These are phyloP conservation scores for Pythium insidiosum DNA, from an alignment of 352 stramenopile species.

Conservation along the genomic window DNA sequence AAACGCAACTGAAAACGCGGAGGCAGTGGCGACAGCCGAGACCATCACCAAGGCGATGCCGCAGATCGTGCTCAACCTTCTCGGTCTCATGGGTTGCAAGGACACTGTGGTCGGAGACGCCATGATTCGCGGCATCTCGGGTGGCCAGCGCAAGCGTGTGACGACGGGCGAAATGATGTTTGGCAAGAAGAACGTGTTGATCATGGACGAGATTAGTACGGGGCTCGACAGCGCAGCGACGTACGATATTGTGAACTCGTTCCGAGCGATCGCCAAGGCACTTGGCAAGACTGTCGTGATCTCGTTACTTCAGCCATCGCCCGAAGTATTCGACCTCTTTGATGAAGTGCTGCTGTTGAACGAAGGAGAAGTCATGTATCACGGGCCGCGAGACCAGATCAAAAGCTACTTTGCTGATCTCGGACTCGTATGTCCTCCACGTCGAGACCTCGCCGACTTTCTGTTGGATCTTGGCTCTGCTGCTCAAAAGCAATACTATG, in stretches of 20 bases:
- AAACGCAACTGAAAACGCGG: slow-evolving; percentile 19
- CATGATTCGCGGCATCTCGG: slow-evolving; percentile 34
- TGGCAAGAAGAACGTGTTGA: slow-evolving; percentile 31
- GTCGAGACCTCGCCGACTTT: slow-evolving; percentile 42
- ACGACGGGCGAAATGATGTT: slow-evolving; percentile 67
- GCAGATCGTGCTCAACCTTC: slow-evolving; percentile 6
- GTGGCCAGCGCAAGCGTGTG: slow-evolving; percentile 39
- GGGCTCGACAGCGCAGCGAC: slow-evolving; percentile 86
- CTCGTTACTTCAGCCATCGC: slow-evolving; percentile 41
- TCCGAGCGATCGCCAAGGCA: slow-evolving; percentile 30
- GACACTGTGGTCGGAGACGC: slow-evolving; percentile 44
- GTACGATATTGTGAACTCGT: slow-evolving; percentile 80
- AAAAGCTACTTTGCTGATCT: slow-evolving; percentile 30
- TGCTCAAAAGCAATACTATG: slow-evolving; percentile 28
- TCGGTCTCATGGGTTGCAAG: slow-evolving; percentile 22
- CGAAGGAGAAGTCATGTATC: slow-evolving; percentile 54
- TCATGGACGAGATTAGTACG: slow-evolving; percentile 88
- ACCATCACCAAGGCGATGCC: slow-evolving; percentile 9
- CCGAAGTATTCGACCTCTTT: slow-evolving; percentile 46
- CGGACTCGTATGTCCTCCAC: slow-evolving; percentile 28
- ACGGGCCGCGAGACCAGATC: slow-evolving; percentile 27
- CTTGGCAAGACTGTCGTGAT: slow-evolving; percentile 51
- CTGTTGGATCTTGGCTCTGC: slow-evolving; percentile 40
- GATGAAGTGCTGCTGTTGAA: slow-evolving; percentile 52
- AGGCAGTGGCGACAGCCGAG: slow-evolving; percentile 10